Evolutionary conservation across 169 alveolate species (phyloP).

Genomic region (Plasmodium chabaudi): DNA sequence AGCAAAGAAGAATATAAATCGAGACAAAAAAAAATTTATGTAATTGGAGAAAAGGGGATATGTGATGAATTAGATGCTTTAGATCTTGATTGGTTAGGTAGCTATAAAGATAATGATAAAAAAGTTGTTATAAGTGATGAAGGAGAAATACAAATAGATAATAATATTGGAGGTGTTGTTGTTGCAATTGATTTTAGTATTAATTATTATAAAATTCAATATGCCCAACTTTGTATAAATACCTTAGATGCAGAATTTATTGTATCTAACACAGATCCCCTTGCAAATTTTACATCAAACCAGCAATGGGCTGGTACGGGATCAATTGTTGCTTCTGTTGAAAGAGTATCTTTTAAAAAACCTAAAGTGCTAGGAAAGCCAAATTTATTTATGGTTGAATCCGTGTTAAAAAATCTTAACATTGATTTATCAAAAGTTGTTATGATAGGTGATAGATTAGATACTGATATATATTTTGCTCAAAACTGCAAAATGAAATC

Average conservation of each 20-base stretch:
- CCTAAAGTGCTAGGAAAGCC: conserved; percentile 81
- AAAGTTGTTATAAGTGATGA: conserved; percentile 46
- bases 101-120: conserved; percentile 74
- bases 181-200: conserved; percentile 81
- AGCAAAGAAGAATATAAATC: conserved; percentile 40
- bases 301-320: conserved; percentile 87
- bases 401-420: conserved; percentile 44
- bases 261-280: conserved; percentile 79
- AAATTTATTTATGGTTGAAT: conserved; percentile 70
- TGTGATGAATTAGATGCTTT: conserved; percentile 46
- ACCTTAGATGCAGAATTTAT: conserved; percentile 76
- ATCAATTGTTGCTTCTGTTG: conserved; percentile 80
- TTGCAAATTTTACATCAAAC: conserved; percentile 76
- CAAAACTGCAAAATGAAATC: conserved; percentile 60
- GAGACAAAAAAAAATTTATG: conserved; percentile 77
- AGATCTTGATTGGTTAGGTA: conserved; percentile 43
- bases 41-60: conserved; percentile 78
- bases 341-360: conserved; percentile 70
- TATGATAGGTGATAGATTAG: conserved; percentile 78
- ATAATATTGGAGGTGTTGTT: conserved; percentile 79
- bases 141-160: conserved; percentile 45
- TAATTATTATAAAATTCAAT: conserved; percentile 79
- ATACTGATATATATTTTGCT: conserved; percentile 77
- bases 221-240: conserved; percentile 80
- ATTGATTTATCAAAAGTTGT: conserved; percentile 46